phyloP scores from a whole-genome alignment of 1,139 yeast species.

The Kluyveromyces sp. region DNA sequence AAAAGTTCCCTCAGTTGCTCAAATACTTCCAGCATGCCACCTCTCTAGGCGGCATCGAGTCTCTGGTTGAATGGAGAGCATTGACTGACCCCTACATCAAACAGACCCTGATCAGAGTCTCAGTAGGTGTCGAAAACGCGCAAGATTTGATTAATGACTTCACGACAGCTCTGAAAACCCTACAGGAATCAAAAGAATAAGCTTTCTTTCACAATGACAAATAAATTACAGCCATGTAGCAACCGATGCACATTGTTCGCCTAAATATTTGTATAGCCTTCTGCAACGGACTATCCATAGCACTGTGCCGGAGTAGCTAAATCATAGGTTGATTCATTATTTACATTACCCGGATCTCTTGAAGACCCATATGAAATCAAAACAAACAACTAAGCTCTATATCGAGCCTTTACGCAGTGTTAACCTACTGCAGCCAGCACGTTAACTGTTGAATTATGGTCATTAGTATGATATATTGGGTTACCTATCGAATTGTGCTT shows the following conservation, averaged over 20 bases:
- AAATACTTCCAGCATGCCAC: conserved; percentile 83
- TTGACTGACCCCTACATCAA: conserved; percentile 56
- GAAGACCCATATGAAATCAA: neutral
- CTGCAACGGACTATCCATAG: no score
- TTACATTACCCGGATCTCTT: neutral
- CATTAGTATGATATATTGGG: neutral
- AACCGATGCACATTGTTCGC: no score
- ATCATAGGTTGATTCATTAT: no score
- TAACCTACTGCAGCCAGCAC: no score
- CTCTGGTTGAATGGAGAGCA: conserved; percentile 86
- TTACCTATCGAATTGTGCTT: neutral
- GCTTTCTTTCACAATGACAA: no score
- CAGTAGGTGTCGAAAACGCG: conserved; percentile 71
- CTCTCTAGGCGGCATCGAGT: conserved; percentile 89
- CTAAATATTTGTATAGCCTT: no score
- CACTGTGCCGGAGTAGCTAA: no score
- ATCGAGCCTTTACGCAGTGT: no score
- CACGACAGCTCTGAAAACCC: conserved; percentile 35
- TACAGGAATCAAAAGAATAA: conserved; percentile 12
- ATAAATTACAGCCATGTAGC: no score
- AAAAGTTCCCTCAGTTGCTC: conserved; percentile 55
- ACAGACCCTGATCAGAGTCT: conserved; percentile 56
- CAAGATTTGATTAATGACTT: conserved; percentile 70
- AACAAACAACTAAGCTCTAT: neutral
- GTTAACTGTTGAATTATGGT: neutral